Evolutionary conservation across 257 asterid genomes (phyloP).

Genomic region (Solanum chiquidenum): DNA sequence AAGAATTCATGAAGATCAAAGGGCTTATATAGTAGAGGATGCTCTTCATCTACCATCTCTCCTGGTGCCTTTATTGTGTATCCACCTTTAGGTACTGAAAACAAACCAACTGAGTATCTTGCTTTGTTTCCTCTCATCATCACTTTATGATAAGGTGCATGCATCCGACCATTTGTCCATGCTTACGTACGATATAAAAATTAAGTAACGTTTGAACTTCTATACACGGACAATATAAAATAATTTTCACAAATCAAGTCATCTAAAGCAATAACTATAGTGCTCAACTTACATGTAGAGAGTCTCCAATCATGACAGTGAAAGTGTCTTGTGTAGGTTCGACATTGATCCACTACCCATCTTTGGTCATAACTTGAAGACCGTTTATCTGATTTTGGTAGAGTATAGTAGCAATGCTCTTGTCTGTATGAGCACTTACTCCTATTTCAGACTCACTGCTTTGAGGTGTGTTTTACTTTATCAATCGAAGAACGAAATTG

Average conservation of each 20-base stretch:
- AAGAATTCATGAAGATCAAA: conserved; percentile 22
- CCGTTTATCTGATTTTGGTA: conserved; percentile 24
- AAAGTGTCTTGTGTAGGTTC: conserved; percentile 27
- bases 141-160: conserved; percentile 37
- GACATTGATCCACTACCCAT: conserved; percentile 34
- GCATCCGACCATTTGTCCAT: conserved; percentile 51
- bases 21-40: conserved; percentile 40
- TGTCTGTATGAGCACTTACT: conserved; percentile 34
- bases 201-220: not conserved
- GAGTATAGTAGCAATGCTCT: conserved; percentile 25
- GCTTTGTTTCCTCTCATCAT: conserved; percentile 26
- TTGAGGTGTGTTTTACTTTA: conserved; percentile 38
- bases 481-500: conserved; percentile 30
- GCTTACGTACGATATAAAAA: conserved; percentile 16
- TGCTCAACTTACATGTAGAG: conserved; percentile 16
- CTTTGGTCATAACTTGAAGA: conserved; percentile 28
- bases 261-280: not conserved
- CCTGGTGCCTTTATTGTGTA: conserved; percentile 24
- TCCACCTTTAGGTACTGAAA: conserved; percentile 19
- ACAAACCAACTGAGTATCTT: conserved; percentile 31
- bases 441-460: conserved; percentile 19
- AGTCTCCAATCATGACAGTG: conserved; percentile 38
- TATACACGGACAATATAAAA: not conserved
- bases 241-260: too few species aligned
- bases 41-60: conserved; percentile 36